Evolutionary conservation across 2,329 filamentous ascomycete species (phyloP).

Genomic region (Albifimbria verrucaria): DNA sequence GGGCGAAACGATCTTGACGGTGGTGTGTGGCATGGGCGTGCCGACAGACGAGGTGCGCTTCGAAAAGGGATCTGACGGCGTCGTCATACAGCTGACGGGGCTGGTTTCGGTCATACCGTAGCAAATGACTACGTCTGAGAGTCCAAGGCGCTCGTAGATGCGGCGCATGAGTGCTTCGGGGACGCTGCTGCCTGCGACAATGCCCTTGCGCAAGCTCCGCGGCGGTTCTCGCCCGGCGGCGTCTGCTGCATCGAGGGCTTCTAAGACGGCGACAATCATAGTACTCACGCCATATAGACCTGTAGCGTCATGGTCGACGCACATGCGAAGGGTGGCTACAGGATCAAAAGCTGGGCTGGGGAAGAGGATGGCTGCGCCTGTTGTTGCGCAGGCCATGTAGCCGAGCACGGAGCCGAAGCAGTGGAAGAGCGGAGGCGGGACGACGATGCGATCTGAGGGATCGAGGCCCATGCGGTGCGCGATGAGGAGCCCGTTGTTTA

Average conservation of each 20-base stretch:
- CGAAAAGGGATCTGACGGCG: slow-evolving; percentile 68
- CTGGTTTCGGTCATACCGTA: slow-evolving; percentile 95
- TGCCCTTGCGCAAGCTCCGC: slow-evolving; percentile 71
- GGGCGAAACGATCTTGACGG: slow-evolving; percentile 71
- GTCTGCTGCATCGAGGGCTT: slow-evolving; percentile 57
- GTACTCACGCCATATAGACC: slow-evolving; percentile 86
- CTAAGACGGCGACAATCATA: slow-evolving; percentile 88
- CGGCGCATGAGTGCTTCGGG: slow-evolving; percentile 77
- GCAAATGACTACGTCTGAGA: slow-evolving; percentile 84
- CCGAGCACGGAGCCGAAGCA: slow-evolving; percentile 91
- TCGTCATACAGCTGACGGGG: slow-evolving; percentile 78
- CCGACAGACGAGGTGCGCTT: slow-evolving; percentile 77
- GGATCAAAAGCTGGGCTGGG: slow-evolving; percentile 86
- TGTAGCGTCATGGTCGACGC: slow-evolving; percentile 50
- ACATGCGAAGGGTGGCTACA: slow-evolving; percentile 60
- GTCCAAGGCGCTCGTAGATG: slow-evolving; percentile 69
- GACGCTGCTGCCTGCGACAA: slow-evolving; percentile 83
- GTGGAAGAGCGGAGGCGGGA: slow-evolving; percentile 81
- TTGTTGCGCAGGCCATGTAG: slow-evolving; percentile 92
- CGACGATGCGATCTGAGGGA: slow-evolving; percentile 71
- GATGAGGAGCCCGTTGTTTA: slow-evolving; percentile 89
- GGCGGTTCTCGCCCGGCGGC: slow-evolving; percentile 16
- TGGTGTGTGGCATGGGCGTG: slow-evolving; percentile 77
- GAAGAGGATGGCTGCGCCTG: slow-evolving; percentile 76
- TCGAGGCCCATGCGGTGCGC: slow-evolving; percentile 80